These are phyloP conservation scores for Toxoplasma gondii DNA, from an alignment of 169 alveolate species.

Conservation along the genomic window DNA sequence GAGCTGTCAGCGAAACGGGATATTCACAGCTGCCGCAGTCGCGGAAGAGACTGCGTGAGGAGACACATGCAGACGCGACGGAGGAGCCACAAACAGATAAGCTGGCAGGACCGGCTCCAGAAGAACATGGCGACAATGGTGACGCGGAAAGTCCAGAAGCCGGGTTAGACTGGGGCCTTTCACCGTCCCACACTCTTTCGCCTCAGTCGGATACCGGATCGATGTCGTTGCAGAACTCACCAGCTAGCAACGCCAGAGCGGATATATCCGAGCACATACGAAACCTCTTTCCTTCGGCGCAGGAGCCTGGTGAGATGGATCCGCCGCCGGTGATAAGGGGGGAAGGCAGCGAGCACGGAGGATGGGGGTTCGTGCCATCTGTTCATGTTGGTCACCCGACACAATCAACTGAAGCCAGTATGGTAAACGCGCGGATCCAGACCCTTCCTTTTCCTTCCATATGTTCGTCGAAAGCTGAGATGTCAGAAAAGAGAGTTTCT, in stretches of 20 bases:
- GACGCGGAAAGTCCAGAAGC: background rate
- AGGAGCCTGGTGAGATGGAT: no score
- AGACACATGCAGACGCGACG: background rate
- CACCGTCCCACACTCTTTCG: slow-evolving; percentile 24
- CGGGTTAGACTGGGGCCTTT: slow-evolving; percentile 19
- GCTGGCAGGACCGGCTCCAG: background rate
- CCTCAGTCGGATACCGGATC: slow-evolving; percentile 17
- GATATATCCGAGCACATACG: background rate
- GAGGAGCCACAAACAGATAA: background rate
- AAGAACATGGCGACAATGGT: background rate
- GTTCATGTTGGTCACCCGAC: no score
- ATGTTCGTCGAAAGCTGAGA: no score
- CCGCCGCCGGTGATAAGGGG: background rate
- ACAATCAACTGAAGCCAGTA: no score
- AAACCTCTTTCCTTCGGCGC: background rate
- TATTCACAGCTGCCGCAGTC: background rate
- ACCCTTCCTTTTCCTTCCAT: no score
- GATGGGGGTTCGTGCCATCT: background rate
- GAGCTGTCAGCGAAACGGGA: background rate
- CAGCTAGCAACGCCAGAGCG: background rate
- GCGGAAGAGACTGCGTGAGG: slow-evolving; percentile 24
- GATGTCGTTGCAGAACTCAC: slow-evolving; percentile 23
- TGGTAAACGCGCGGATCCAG: no score
- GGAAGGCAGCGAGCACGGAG: background rate
- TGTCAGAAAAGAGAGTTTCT: no score